Base-by-base conservation (phyloP, 495 filamentous ascomycete genomes). In the Penicillium longicatenatum region DNA sequence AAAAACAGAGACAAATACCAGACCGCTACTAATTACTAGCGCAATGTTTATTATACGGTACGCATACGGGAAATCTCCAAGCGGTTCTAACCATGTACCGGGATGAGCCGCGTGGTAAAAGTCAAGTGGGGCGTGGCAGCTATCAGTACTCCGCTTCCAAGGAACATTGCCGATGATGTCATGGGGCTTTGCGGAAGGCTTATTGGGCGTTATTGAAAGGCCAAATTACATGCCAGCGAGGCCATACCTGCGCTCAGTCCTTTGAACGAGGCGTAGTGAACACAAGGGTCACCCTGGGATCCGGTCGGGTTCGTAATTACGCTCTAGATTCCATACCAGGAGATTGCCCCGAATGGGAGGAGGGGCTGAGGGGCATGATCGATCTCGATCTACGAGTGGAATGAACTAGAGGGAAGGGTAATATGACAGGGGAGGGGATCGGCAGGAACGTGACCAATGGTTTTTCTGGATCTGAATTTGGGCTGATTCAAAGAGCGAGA, bases 331-430 rank as follows among this genome's bases (percentile, higher is more conserved):
- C 31, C 31, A 10, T 3, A 35, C 10, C 31, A 35, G 10, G 12
- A 4, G 10, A 14, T 35, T 14, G 11, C 12, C 31, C 12, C 31
- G 10, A 11, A 35, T 35, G 6, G 31, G 17, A 39, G 37, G 26
- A 45, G 55, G 48, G 48, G 55, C n/a, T 46, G 43, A 19, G 22
- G 22, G 45, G 45, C 22, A 29, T 17, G 24, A 30, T 30, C 22
- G 45, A 39, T 35, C 41, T 6, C 20, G 30, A 48, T 58, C 50
- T 29, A 46, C 56, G 17, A 33, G 29, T 24, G 42, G 50, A 42
- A 48, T 21, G 45, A 50, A 37, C 57, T 59, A 59, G 57, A 59
- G 50, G 45, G 33, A 54, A 54, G 57, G 57, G 56, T 55, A 26
- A 22, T 46, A 22, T 21, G 10, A 46, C 19, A 26, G 24, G 19